Percentiles rank a stretch among this genome's conserved stretches.
phyloP scores from a whole-genome alignment of 306 rosid genomes.

The Malus sieversii region DNA sequence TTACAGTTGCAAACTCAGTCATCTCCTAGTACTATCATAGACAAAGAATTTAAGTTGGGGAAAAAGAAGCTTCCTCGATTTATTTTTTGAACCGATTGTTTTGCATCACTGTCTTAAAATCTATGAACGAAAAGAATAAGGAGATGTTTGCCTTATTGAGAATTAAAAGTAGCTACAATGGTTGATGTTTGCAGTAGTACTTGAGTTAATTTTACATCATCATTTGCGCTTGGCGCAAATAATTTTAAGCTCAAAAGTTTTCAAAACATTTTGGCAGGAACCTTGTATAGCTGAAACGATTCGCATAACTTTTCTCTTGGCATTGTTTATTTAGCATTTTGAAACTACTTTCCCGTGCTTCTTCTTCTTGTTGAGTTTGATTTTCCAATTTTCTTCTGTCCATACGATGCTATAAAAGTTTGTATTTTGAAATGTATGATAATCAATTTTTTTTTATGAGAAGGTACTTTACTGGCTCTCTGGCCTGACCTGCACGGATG shows the following conservation, averaged over 20 bases:
- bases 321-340: background rate
- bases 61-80: background rate
- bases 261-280: background rate
- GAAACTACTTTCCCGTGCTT: background rate
- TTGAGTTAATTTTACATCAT: background rate
- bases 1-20: background rate
- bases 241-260: background rate
- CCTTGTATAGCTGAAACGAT: background rate
- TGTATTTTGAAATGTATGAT: background rate
- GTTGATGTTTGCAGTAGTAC: background rate
- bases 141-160: too few relatives aligned
- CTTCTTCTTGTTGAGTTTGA: background rate
- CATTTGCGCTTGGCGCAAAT: background rate
- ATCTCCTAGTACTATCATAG: background rate
- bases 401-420: background rate
- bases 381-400: background rate
- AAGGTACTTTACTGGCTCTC: conserved; percentile 90
- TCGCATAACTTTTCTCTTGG: background rate
- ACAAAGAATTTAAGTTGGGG: background rate
- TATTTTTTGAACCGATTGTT: background rate
- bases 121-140: background rate
- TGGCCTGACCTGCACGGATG: conserved; percentile 83
- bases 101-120: background rate
- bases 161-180: background rate
- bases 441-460: background rate